Conservation (phyloP, 176 grass and related monocot species). For the Alloteropsis semialata region DNA sequence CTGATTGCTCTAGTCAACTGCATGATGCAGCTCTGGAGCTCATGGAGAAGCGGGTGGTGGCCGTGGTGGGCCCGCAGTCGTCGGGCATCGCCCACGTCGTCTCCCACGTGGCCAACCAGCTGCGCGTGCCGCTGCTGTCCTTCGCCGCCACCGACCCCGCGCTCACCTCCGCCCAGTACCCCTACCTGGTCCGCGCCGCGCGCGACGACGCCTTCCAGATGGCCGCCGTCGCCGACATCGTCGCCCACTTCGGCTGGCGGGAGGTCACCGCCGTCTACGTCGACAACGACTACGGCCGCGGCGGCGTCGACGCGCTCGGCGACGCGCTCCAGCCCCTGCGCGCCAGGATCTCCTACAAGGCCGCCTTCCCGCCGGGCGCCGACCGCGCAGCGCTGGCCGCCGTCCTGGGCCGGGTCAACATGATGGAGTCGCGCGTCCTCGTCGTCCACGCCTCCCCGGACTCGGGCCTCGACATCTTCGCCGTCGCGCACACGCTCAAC, state of each 20-base stretch:
- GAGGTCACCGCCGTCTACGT: conserved; percentile 69
- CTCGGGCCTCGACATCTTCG: conserved; percentile 65
- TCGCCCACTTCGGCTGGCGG: conserved; percentile 55
- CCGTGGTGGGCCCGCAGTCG: conserved; percentile 77
- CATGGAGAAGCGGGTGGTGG: conserved; percentile 61
- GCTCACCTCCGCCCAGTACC: conserved; percentile 66
- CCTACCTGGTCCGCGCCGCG: conserved; percentile 63
- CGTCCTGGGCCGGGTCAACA: conserved; percentile 37
- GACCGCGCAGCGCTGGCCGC: conserved; percentile 29
- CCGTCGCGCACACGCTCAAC: conserved; percentile 35
- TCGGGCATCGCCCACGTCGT: conserved; percentile 72
- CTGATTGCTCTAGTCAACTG: too few species aligned
- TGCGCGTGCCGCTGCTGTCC: conserved; percentile 71
- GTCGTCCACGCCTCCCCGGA: conserved; percentile 85
- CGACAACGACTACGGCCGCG: conserved; percentile 75
- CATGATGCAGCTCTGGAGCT: conserved; percentile 69
- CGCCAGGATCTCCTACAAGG: conserved; percentile 55
- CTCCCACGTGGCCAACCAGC: conserved; percentile 62
- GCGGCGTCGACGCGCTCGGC: conserved; percentile 51
- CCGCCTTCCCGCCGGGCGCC: conserved; percentile 48
- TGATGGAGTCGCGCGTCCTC: conserved; percentile 75
- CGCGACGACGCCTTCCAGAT: conserved; percentile 69
- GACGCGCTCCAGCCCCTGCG: conserved; percentile 41
- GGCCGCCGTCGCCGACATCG: conserved; percentile 57
- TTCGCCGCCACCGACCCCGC: conserved; percentile 87